A percentile compares a stretch with the other conserved stretches of the same genome.
phyloP scores from a whole-genome alignment of 352 stramenopile genomes.

The Labyrinthula sp. region DNA sequence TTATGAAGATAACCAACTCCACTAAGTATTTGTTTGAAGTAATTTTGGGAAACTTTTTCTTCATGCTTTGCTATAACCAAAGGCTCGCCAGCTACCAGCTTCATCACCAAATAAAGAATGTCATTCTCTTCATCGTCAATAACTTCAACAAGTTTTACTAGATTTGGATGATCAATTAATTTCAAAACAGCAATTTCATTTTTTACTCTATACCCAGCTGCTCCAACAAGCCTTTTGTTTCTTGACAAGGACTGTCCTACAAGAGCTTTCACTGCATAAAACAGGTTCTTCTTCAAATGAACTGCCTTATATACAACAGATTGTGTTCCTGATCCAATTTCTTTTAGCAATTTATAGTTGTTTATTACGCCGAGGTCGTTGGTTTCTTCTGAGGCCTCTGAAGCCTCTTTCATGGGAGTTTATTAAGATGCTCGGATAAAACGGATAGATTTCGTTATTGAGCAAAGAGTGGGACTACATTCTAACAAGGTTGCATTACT shows the following conservation, averaged over 20 bases:
- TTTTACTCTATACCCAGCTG: slow-evolving; percentile 1
- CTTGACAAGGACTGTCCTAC: slow-evolving; percentile 13
- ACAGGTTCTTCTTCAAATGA: slow-evolving; percentile 35
- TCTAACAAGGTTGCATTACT: no score
- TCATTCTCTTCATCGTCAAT: slow-evolving; percentile 64
- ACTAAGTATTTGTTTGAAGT: no score
- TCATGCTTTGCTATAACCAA: slow-evolving; percentile 38
- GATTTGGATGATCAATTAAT: slow-evolving; percentile 69
- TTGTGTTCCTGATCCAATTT: slow-evolving; percentile 28
- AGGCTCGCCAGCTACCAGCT: slow-evolving; percentile 32
- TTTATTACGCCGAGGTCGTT: slow-evolving; percentile 14
- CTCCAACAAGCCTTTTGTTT: neutral
- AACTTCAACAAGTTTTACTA: slow-evolving; percentile 70
- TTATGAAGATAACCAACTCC: slow-evolving; percentile 56
- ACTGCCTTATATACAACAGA: slow-evolving; percentile 32
- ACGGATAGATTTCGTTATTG: no score
- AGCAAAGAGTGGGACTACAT: no score
- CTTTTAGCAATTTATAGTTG: slow-evolving; percentile 15
- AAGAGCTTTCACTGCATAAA: slow-evolving; percentile 31
- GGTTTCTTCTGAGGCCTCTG: no score
- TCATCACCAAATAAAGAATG: slow-evolving; percentile 58
- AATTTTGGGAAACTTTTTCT: no score
- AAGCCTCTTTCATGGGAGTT: no score
- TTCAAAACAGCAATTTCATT: slow-evolving; percentile 76
- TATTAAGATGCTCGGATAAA: no score